phyloP scores from a whole-genome alignment of 495 filamentous ascomycete genomes.

The Choiromyces venosus region DNA sequence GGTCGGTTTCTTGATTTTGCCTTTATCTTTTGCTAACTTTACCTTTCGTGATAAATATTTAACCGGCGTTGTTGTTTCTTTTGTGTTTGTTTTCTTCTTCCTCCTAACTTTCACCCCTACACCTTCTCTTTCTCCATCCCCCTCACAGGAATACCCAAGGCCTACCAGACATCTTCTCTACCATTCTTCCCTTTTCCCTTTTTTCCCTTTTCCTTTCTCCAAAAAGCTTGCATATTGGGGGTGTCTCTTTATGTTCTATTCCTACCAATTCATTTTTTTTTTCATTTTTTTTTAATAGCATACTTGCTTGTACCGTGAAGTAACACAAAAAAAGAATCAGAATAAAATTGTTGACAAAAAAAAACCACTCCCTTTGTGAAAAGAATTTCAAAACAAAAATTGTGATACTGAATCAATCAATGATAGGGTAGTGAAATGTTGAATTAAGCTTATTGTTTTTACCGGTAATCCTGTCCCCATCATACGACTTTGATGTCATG shows the following conservation, averaged over 20 bases:
- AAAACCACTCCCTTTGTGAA: background rate
- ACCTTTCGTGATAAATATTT: background rate
- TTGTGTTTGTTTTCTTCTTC: background rate
- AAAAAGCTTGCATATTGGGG: background rate
- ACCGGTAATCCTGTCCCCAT: background rate
- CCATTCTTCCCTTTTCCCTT: background rate
- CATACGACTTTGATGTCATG: background rate
- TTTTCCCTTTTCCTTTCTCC: background rate
- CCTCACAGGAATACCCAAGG: background rate
- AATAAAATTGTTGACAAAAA: too few relatives aligned
- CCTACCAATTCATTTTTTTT: background rate
- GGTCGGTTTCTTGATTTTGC: background rate
- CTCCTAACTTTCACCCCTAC: background rate
- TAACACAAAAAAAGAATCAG: background rate
- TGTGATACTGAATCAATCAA: background rate
- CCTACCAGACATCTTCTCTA: background rate
- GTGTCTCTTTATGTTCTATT: background rate
- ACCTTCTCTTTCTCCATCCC: background rate
- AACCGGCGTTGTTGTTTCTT: background rate
- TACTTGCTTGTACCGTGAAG: background rate
- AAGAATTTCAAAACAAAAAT: background rate
- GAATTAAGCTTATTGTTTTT: background rate
- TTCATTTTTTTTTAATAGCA: background rate
- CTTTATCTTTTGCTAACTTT: background rate
- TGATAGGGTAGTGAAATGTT: background rate